Percentiles rank a stretch among this genome's conserved stretches.
phyloP scores from a whole-genome alignment of 2,329 filamentous ascomycete species.

The Fusarium sp. region DNA sequence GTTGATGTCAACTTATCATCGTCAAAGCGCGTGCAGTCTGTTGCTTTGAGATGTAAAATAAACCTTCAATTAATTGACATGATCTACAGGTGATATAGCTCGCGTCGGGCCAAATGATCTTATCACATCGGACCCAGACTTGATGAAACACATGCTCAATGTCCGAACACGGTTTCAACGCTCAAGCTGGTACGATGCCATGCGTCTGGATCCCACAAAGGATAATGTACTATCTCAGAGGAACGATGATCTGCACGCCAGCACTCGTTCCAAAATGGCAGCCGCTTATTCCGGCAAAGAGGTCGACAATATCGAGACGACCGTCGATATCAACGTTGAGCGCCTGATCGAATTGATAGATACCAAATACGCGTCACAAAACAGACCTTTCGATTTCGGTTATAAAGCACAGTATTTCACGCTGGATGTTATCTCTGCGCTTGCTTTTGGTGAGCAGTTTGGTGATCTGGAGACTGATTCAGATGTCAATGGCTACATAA shows the following conservation, averaged over 20 bases:
- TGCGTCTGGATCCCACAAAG: slow-evolving; percentile 62
- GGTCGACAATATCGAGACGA: slow-evolving; percentile 60
- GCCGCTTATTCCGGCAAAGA: slow-evolving; percentile 66
- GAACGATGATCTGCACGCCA: slow-evolving; percentile 58
- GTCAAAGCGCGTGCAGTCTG: neutral
- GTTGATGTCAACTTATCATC: neutral
- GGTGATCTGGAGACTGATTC: slow-evolving; percentile 59
- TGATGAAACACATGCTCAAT: slow-evolving; percentile 52
- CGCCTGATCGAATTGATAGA: slow-evolving; percentile 56
- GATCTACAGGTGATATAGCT: slow-evolving; percentile 49
- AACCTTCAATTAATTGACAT: neutral
- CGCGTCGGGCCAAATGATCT: slow-evolving; percentile 57
- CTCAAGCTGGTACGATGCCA: slow-evolving; percentile 60
- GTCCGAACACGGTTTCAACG: slow-evolving; percentile 52
- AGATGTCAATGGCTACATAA: slow-evolving; percentile 61
- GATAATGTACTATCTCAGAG: slow-evolving; percentile 64
- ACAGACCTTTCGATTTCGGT: slow-evolving; percentile 55
- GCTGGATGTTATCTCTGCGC: slow-evolving; percentile 64
- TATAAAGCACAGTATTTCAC: slow-evolving; percentile 63
- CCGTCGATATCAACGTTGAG: slow-evolving; percentile 60
- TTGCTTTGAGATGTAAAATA: neutral
- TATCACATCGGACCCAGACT: slow-evolving; percentile 54
- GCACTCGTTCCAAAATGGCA: slow-evolving; percentile 61
- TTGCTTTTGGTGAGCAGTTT: slow-evolving; percentile 63
- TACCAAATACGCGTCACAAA: slow-evolving; percentile 4